Evolutionary conservation across 2,329 filamentous ascomycete species (phyloP).

Genomic region (Blastomyces parvus): DNA sequence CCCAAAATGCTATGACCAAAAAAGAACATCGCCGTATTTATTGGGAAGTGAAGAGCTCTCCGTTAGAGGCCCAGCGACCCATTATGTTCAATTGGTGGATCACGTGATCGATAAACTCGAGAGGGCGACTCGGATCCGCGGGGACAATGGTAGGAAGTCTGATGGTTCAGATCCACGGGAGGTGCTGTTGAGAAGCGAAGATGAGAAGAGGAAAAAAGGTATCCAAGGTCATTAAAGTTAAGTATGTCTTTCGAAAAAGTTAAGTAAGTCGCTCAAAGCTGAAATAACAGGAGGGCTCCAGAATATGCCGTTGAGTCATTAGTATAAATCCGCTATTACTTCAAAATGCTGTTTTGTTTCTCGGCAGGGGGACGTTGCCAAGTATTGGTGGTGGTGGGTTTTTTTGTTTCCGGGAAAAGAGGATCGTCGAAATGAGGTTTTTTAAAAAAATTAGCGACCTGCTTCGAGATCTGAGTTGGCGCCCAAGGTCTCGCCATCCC

Average conservation of each 20-base stretch:
- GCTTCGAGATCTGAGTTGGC: slow-evolving; percentile 33
- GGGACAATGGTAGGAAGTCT: slow-evolving; percentile 7
- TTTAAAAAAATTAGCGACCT: slow-evolving; percentile 26
- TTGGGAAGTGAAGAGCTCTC: background rate
- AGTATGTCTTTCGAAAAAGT: slow-evolving; percentile 20
- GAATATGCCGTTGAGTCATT: slow-evolving; percentile 31
- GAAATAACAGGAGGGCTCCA: slow-evolving; percentile 20
- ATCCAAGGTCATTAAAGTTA: slow-evolving; percentile 27
- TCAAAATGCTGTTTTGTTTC: slow-evolving; percentile 18
- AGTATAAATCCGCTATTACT: slow-evolving; percentile 15
- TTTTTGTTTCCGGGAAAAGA: background rate
- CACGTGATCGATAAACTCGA: background rate
- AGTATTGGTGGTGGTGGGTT: background rate
- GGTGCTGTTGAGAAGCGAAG: slow-evolving; percentile 13
- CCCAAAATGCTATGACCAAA: background rate
- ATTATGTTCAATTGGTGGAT: background rate
- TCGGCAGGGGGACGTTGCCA: slow-evolving; percentile 11
- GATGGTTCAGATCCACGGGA: background rate
- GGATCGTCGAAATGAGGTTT: slow-evolving; percentile 6
- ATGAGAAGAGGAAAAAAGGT: slow-evolving; percentile 20
- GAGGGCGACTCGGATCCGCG: background rate
- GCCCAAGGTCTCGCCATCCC: slow-evolving; percentile 34
- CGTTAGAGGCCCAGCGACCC: background rate
- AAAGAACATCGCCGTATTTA: background rate
- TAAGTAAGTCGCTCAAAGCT: slow-evolving; percentile 29